These are phyloP conservation scores for Leishmania turanica DNA, from an alignment of 208 protist genomes.

Conservation along the genomic window DNA sequence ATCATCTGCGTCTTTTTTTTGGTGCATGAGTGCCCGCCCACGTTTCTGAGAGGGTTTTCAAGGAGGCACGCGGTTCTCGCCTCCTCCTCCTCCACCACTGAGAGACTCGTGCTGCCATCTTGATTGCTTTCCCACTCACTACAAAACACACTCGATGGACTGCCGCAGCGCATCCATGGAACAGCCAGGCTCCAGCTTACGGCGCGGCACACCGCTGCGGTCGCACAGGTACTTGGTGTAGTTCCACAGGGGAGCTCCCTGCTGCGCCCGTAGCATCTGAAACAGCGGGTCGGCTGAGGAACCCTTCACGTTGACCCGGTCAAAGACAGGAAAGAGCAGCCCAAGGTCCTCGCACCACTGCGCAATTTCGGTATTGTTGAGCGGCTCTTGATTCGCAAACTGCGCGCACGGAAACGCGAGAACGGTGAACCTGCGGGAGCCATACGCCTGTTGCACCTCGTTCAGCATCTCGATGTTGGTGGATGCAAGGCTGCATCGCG, in stretches of 20 bases:
- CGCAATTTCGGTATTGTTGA: conserved; percentile 40
- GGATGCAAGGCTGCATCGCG: conserved; percentile 53
- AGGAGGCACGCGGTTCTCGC: neutral
- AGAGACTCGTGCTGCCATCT: neutral
- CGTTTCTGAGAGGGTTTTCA: neutral
- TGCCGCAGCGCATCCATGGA: conserved; percentile 19
- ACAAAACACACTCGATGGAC: conserved; percentile 32
- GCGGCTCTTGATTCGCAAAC: conserved; percentile 73
- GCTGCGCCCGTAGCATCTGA: conserved; percentile 47
- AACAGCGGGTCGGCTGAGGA: conserved; percentile 54
- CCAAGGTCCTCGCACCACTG: conserved; percentile 31
- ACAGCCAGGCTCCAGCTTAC: conserved; percentile 31
- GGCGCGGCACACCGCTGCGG: conserved; percentile 43
- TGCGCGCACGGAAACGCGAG: conserved; percentile 68
- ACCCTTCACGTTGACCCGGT: conserved; percentile 61
- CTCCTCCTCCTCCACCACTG: neutral
- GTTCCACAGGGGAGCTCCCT: conserved; percentile 66
- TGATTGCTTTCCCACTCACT: neutral
- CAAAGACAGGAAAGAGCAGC: conserved; percentile 62
- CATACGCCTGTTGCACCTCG: conserved; percentile 41
- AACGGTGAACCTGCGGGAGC: conserved; percentile 37
- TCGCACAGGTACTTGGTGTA: conserved; percentile 78
- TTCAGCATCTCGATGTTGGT: conserved; percentile 57
- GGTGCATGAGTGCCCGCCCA: neutral
- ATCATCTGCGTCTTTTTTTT: neutral